Evolutionary conservation across 164 flowering plant species (phyloP), one percentile per base, ranked within the genome.

Genomic region (Liriodendron chinense): DNA sequence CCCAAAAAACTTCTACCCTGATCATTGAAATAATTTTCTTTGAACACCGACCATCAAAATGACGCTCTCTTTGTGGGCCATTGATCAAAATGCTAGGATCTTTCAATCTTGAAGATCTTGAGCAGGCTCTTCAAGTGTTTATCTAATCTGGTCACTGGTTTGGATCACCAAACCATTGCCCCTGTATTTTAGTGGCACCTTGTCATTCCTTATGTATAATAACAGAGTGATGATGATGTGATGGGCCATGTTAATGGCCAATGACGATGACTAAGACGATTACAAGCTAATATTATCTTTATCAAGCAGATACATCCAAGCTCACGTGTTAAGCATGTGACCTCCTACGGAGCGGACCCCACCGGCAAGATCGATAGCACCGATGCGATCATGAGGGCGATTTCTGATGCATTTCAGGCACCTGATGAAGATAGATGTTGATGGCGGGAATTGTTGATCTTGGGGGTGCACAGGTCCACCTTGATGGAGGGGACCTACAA

Each of bases 401-500:
- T 77, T n/a, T 10, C 59, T 2, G 79, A 77, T 53, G 75, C 79
- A 34, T 77, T 64, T 28, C 34, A 1, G 18, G 18, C 48, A 26
- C 23, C 48, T 20, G 26, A 50, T 43, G 18, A 53, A 53, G 18
- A 25, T 13, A 7, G 50, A n/a, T 20, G 7, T 14, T 77, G 79
- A 53, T 77, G 68, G 70, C 16, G 2, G 79, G 79, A 24, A 72
- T 77, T 24, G 65, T 43, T 8, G 75, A 77, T 57, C 70, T 77
- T 22, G 79, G 75, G 8, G 79, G 79, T 1, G 79, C 28, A 22
- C 50, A 65, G 64, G 56, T 77, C 10, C 65, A 77, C 71, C 68
- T 77, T 20, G 70, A 77, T 18, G 79, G 79, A 28, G n/a, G 79
- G 79, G 24, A 53, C 7, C 23, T 77, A 71, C 66, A 71, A 25